phyloP scores from a whole-genome alignment of 345 rosid species.

The Salix koriyanagi region DNA sequence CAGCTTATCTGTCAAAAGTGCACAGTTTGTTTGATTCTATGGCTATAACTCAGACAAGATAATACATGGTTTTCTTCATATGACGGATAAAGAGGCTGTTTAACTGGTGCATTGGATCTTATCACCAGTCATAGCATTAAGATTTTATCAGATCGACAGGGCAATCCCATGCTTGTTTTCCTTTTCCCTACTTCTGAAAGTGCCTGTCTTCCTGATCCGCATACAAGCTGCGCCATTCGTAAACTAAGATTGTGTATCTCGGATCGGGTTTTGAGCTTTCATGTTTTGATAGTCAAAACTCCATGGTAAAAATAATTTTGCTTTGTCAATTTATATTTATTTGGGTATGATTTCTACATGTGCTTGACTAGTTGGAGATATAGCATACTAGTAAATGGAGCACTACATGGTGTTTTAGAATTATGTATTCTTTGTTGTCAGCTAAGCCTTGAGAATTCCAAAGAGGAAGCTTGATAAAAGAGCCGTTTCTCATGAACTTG shows the following conservation, averaged over 20 bases:
- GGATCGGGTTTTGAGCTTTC: too few species aligned
- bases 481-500: too few species aligned
- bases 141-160: too few species aligned
- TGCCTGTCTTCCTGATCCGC: background rate
- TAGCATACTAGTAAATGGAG: background rate
- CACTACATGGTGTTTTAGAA: background rate
- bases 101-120: background rate
- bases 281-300: too few species aligned
- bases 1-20: background rate
- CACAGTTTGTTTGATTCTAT: background rate
- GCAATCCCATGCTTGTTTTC: background rate
- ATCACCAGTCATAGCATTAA: too few species aligned
- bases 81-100: background rate
- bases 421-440: background rate
- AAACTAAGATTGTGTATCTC: too few species aligned
- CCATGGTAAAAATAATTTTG: too few species aligned
- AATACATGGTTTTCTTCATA: background rate
- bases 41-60: background rate
- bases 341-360: too few species aligned
- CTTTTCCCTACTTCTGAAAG: background rate
- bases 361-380: background rate
- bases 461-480: too few species aligned
- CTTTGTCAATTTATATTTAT: too few species aligned
- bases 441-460: too few species aligned
- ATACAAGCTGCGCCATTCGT: too few species aligned